Evolutionary conservation across 441 rosid genomes (phyloP).

Genomic region (Adansonia grandidieri): DNA sequence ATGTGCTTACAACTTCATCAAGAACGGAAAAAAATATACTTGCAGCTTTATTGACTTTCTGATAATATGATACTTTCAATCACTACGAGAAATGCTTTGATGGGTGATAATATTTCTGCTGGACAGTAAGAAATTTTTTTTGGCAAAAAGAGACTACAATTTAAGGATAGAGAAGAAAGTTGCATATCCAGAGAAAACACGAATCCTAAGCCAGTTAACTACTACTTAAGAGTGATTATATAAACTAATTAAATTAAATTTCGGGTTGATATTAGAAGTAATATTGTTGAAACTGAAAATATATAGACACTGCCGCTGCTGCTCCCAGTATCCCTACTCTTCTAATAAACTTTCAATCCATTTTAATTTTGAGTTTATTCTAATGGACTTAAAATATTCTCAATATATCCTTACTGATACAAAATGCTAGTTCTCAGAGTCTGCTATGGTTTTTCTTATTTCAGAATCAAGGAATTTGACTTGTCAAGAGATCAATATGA

Average conservation of each 20-base stretch:
- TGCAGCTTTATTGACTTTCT: not conserved
- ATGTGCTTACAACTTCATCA: not conserved
- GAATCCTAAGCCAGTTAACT: no score
- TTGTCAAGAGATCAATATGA: slow-evolving; percentile 61
- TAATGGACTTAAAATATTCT: not conserved
- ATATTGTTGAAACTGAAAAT: not conserved
- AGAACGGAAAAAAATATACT: not conserved
- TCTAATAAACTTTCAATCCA: not conserved
- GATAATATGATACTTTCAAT: not conserved
- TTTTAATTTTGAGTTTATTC: not conserved
- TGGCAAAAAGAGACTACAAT: no score
- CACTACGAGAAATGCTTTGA: not conserved
- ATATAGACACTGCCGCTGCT: not conserved
- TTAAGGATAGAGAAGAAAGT: no score
- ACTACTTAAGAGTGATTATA: no score
- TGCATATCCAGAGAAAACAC: no score
- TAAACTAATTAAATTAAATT: no score
- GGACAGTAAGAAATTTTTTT: no score
- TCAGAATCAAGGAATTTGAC: slow-evolving; percentile 64
- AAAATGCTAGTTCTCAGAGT: not conserved
- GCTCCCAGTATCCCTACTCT: not conserved
- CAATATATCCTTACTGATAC: not conserved
- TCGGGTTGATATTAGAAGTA: not conserved
- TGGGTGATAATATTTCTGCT: not conserved
- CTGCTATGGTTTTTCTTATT: not conserved